Percentiles rank a stretch among this genome's conserved stretches.
phyloP scores from a whole-genome alignment of 768 basidiomycete genomes.

The Psilocybe cyanescens region DNA sequence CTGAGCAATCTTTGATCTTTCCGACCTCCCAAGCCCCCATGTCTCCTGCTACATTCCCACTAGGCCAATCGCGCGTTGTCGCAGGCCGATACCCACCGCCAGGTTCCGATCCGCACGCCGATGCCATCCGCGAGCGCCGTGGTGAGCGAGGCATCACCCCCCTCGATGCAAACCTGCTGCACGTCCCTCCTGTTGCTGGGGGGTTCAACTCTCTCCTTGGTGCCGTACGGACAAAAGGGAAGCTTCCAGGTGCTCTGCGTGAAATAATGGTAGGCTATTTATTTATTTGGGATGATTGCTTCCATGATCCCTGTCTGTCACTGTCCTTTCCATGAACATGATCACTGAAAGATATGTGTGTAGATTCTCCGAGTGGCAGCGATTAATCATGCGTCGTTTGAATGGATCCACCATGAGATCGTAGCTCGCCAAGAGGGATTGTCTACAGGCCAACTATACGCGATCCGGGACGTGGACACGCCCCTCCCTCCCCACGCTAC shows the following conservation, averaged over 20 bases:
- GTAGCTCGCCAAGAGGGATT: conserved; percentile 55
- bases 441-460: conserved; percentile 54
- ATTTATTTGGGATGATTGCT: conserved; percentile 4
- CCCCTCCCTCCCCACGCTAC: conserved; percentile 42
- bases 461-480: conserved; percentile 52
- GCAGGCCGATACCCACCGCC: conserved; percentile 47
- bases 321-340: background rate
- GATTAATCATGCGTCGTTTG: conserved; percentile 51
- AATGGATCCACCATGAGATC: conserved; percentile 61
- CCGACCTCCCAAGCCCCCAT: background rate
- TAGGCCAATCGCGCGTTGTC: conserved; percentile 41
- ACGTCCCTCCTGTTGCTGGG: conserved; percentile 50
- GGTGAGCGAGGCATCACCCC: conserved; percentile 52
- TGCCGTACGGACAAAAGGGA: conserved; percentile 51
- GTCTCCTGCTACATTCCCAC: conserved; percentile 11
- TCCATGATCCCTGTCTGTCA: background rate
- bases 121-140: conserved; percentile 52
- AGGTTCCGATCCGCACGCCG: conserved; percentile 47
- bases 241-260: conserved; percentile 48
- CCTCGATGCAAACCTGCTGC: conserved; percentile 52
- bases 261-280: conserved; percentile 47
- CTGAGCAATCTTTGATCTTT: background rate
- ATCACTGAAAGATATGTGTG: background rate
- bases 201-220: conserved; percentile 56
- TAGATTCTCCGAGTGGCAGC: conserved; percentile 57